Base-by-base conservation (phyloP, 2,329 filamentous ascomycete genomes). In the Lachnellula occidentalis region DNA sequence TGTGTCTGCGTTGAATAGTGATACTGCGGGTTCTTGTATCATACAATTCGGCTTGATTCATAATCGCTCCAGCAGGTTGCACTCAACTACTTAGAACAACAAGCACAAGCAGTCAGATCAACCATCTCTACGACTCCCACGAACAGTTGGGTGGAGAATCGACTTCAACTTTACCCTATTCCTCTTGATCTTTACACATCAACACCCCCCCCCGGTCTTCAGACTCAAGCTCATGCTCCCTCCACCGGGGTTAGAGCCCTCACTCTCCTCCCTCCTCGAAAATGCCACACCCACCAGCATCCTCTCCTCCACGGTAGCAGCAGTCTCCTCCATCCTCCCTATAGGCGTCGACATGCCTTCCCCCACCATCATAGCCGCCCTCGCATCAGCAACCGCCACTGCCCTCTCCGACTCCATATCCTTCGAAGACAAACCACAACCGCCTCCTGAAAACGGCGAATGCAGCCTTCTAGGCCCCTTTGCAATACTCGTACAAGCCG, bases 401-500 rank as follows among this genome's bases (percentile, higher is more conserved):
- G 60, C 63, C 7, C 60, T 60, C 24, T 51, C 57, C 34, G 39
- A 50, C 27, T 27, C 27, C 27, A 27, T 27, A 17, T 49, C 56
- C 4, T 37, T 43, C 17, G 12, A 37, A 14, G 41, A 47, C 22
- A 34, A 43, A 22, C 55, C 53, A 5, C 39, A 53, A 3, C 48
- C 56, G 12, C 42, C 53, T 8, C 49, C 57, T 48, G 55, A 81
- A 34, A 80, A 79, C 50, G 89, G 87, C 63, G 90, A 96, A 73
- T 99, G 94, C 71, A 81, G 86, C 61, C 79, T 99, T 9, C 79
- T 99, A 2, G 94, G 94, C 1, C 82, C 92, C 4, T 99, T 97
- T 69, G 92, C 94, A 12, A 80, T 99, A 53, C 68, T 99, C 34
- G 87, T 99, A 5, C 94, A 99, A 75, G 87, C 83, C 43, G 89